phyloP scores from a whole-genome alignment of 2,329 filamentous ascomycete genomes.

The Lasiodiplodia theobromae region DNA sequence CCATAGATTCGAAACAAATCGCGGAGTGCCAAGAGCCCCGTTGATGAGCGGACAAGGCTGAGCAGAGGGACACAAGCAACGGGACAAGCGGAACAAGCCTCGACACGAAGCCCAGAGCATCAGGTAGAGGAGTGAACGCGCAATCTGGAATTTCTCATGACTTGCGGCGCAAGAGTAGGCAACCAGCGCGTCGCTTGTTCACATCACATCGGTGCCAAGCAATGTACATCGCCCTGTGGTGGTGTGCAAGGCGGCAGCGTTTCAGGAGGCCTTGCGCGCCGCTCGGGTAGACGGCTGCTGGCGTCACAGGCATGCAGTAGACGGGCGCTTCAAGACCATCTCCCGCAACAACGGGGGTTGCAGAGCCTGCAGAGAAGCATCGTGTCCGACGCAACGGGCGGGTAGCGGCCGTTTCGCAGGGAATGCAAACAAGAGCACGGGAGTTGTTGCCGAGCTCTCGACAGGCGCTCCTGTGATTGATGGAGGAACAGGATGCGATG shows the following conservation, averaged over 20 bases:
- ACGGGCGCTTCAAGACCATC: background rate
- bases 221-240: background rate
- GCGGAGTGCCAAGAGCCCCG: slow-evolving; percentile 20
- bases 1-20: slow-evolving; percentile 24
- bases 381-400: background rate
- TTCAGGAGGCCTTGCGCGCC: slow-evolving; percentile 13
- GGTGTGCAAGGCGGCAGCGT: background rate
- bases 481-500: slow-evolving; percentile 12
- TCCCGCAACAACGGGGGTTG: slow-evolving; percentile 5
- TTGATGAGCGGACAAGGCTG: slow-evolving; percentile 16
- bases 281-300: slow-evolving; percentile 8
- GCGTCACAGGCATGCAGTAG: background rate
- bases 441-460: background rate
- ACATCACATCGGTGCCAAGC: slow-evolving; percentile 4
- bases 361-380: background rate
- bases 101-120: background rate
- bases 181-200: background rate
- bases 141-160: slow-evolving; percentile 1
- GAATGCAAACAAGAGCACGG: background rate
- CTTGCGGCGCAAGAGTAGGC: slow-evolving; percentile 4
- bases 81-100: slow-evolving; percentile 10
- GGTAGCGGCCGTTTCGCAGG: background rate
- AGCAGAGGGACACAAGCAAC: slow-evolving; percentile 1
- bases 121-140: background rate
- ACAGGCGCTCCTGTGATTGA: background rate